Percentiles rank a stretch among this genome's conserved stretches.
Evolutionary conservation across 148 eudicot species (phyloP).

Genomic region (Fagopyrum tataricum): DNA sequence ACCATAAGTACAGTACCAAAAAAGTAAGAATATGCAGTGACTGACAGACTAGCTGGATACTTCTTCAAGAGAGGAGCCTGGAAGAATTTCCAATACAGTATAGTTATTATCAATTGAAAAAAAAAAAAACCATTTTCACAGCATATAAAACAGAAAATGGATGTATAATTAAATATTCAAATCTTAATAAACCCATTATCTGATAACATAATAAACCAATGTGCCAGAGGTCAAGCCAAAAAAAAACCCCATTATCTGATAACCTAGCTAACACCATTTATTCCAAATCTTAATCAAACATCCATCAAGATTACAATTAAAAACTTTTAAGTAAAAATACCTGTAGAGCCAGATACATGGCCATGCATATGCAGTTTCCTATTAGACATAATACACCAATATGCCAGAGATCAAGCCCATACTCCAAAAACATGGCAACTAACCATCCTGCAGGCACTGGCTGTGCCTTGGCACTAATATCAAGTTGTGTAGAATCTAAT

Average conservation of each 20-base stretch:
- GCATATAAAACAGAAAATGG: too few species aligned
- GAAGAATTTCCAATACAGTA: slow-evolving; percentile 12
- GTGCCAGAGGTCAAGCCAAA: too few species aligned
- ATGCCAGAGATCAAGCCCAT: slow-evolving; percentile 75
- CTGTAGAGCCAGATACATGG: slow-evolving; percentile 87
- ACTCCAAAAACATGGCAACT: slow-evolving; percentile 38
- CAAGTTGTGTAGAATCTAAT: slow-evolving; percentile 25
- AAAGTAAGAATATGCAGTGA: slow-evolving; percentile 89
- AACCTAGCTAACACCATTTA: neutral
- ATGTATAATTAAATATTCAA: too few species aligned
- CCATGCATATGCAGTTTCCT: slow-evolving; percentile 98
- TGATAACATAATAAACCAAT: too few species aligned
- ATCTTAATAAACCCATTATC: too few species aligned
- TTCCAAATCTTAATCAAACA: neutral
- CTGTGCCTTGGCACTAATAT: slow-evolving; percentile 64
- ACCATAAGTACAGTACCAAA: slow-evolving; percentile 76
- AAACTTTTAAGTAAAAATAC: slow-evolving; percentile 21
- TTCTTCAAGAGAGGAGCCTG: slow-evolving; percentile 85
- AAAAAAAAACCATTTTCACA: neutral
- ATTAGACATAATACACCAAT: slow-evolving; percentile 84
- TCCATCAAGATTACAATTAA: neutral
- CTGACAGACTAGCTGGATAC: slow-evolving; percentile 91
- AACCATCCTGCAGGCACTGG: slow-evolving; percentile 87
- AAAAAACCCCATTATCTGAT: neutral
- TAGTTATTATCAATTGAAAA: neutral